These are phyloP conservation scores for Fragaria iinumae DNA, from an alignment of 306 rosid genomes.

Conservation along the genomic window DNA sequence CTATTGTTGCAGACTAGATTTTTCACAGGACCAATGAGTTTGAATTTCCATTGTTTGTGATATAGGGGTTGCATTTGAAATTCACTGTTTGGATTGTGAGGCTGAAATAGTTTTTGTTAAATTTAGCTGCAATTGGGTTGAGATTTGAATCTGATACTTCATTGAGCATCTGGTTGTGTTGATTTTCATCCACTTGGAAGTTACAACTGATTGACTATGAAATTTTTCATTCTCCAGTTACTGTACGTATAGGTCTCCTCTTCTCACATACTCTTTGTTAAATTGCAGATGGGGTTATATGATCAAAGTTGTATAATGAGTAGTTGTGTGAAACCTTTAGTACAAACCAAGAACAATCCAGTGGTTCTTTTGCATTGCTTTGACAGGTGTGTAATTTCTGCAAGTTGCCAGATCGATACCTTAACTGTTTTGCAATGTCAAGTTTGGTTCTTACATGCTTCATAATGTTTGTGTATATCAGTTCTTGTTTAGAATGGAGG, in stretches of 20 bases:
- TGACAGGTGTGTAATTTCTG: conserved; percentile 60
- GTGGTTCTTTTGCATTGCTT: conserved; percentile 89
- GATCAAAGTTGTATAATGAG: conserved; percentile 66
- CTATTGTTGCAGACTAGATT: background rate
- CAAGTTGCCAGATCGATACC: background rate
- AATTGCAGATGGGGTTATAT: conserved; percentile 52
- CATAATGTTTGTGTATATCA: conserved; percentile 31
- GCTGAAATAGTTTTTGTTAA: background rate
- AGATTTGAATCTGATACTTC: background rate
- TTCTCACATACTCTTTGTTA: background rate
- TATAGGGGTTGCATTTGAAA: background rate
- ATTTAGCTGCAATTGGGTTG: background rate
- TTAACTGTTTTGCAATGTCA: conserved; percentile 2
- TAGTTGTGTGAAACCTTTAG: conserved; percentile 78
- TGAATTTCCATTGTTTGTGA: background rate
- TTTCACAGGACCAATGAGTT: background rate
- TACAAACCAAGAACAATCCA: conserved; percentile 59
- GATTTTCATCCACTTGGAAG: background rate
- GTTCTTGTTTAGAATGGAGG: conserved; percentile 98
- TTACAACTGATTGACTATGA: background rate
- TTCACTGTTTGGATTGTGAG: background rate
- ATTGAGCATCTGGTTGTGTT: background rate
- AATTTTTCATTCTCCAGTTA: background rate
- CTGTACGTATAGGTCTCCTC: background rate
- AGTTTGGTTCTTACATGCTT: conserved; percentile 25